Base-by-base conservation (phyloP, 2,329 filamentous ascomycete genomes). In the Colletotrichum siamense region DNA sequence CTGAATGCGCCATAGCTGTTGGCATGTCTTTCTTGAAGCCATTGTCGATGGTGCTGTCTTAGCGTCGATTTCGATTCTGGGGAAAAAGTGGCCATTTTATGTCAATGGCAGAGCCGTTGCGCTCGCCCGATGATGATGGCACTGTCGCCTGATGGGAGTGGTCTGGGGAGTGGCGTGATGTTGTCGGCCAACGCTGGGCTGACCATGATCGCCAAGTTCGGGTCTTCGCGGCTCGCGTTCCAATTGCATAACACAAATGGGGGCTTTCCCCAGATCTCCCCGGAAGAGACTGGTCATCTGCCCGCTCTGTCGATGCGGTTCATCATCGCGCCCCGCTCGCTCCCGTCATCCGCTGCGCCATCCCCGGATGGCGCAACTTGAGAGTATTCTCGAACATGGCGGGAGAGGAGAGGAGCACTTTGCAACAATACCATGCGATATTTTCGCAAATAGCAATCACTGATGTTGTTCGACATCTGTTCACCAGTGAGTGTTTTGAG, bases 151-250 rank as follows among this genome's bases (percentile, higher is more conserved):
- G 73, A 76, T 65, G 69, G 32, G 30, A 18, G n/a, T 44, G 59
- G 59, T 28, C 44, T n/a, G 44, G 44, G 15, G 24, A 64, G 73
- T 69, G 73, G 73, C 73, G 73, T 76, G 73, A 76, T 76, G 69
- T 76, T 49, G 73, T 69, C 69, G 69, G 28, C 73, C 64, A 73
- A 76, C 69, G 34, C 73, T 76, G 73, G 69, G 63, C 73, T 76
- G 73, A 76, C 69, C 32, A 24, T 28, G 49, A 49, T 26, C 39
- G 73, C 64, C 73, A 73, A 73, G 73, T 13, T 63, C 57, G 73
- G 69, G 36, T 64, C 39, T 62, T 59, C 39, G 63, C 69, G 63
- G 69, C 16, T 30, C 30, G 39, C 12, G 55, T 64, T 34, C 69
- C 63, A 63, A 59, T 64, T 49, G 57, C 63, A 64, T 73, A 26